A percentile compares a stretch with the other conserved stretches of the same genome.
Conservation (phyloP, 139 green algal species). For the Trebouxia sp. region DNA sequence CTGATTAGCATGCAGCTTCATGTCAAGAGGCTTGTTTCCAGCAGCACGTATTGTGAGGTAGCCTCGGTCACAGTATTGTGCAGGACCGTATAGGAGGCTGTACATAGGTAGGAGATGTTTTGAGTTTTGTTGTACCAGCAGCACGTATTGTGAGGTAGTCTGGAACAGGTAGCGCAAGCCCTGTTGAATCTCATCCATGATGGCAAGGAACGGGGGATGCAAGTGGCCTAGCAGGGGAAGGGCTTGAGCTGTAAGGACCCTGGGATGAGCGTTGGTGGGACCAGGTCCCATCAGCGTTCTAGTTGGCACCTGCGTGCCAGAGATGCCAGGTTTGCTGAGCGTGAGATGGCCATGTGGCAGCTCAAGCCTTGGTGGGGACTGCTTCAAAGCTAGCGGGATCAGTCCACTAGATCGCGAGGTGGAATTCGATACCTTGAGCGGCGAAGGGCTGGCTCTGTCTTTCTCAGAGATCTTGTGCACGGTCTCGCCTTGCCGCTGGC, state of each 20-base stretch:
- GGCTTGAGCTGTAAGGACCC: constrained; percentile 65
- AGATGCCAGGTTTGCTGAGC: not conserved
- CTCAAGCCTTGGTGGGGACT: not conserved
- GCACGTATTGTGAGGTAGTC: constrained; percentile 72
- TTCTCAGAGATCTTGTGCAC: constrained; percentile 23
- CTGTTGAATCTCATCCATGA: constrained; percentile 74
- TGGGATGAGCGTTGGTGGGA: constrained; percentile 71
- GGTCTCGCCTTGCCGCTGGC: not conserved
- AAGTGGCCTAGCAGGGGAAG: constrained; percentile 74
- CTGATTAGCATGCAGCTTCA: no score
- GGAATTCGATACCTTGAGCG: constrained; percentile 1
- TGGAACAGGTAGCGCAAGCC: constrained; percentile 85
- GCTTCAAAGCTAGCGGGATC: not conserved
- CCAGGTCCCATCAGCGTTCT: constrained; percentile 79
- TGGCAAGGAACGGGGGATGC: constrained; percentile 81
- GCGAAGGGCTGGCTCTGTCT: not conserved
- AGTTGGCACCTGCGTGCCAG: constrained; percentile 53
- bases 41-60: constrained; percentile 66
- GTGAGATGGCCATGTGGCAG: not conserved
- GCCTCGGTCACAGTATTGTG: constrained; percentile 86
- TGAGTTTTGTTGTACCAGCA: no score
- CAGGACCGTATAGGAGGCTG: no score
- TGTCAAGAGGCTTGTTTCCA: no score
- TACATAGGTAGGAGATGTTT: no score
- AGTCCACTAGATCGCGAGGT: no score